A percentile compares a stretch with the other conserved stretches of the same genome.
These are phyloP conservation scores for Podila minutissima DNA, from an alignment of 192 early-diverging fungal species.

Conservation along the genomic window DNA sequence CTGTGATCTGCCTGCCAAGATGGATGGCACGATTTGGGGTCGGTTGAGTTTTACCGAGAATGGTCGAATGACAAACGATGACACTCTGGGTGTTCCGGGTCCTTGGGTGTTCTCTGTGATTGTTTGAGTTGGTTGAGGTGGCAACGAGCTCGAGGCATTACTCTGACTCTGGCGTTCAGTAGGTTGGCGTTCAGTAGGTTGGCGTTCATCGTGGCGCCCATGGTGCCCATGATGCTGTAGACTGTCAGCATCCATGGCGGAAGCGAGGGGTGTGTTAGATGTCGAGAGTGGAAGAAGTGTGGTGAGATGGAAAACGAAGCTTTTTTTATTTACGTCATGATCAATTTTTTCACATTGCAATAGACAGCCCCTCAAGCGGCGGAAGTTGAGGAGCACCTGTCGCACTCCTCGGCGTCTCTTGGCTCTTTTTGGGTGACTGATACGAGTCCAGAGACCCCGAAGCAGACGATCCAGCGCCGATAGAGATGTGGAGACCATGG, in stretches of 20 bases:
- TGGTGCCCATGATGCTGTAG: too few relatives aligned
- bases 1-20: neutral
- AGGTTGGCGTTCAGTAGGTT: too few relatives aligned
- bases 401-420: neutral
- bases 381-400: slow-evolving; percentile 15
- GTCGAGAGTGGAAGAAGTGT: too few relatives aligned
- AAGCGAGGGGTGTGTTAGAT: too few relatives aligned
- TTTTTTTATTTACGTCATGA: neutral
- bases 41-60: neutral
- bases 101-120: too few relatives aligned
- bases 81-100: neutral
- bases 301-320: too few relatives aligned
- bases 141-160: too few relatives aligned
- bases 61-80: neutral
- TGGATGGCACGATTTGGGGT: neutral
- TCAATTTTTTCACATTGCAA: neutral
- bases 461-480: neutral
- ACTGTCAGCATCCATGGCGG: too few relatives aligned
- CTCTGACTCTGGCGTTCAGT: too few relatives aligned
- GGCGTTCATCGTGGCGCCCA: too few relatives aligned
- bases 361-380: slow-evolving; percentile 1
- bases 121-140: too few relatives aligned
- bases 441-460: neutral
- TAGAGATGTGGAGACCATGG: slow-evolving; percentile 1
- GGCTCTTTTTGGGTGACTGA: neutral